Conservation (phyloP, 2,329 filamentous ascomycete species). For the Ascochyta pisi region DNA sequence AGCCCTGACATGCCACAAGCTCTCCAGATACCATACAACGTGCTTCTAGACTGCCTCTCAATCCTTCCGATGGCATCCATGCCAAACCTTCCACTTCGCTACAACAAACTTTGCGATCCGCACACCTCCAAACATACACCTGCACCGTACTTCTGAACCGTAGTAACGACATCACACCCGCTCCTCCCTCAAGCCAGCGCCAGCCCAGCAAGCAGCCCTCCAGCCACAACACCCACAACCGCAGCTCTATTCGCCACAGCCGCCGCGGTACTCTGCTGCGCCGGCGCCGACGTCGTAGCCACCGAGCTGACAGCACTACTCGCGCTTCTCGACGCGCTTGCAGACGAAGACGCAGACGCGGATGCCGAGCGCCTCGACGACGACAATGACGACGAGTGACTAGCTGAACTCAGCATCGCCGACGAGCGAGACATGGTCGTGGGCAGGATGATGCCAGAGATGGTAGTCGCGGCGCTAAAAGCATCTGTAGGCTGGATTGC, state of each 20-base stretch:
- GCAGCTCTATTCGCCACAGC: conserved; percentile 24
- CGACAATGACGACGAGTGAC: conserved; percentile 5
- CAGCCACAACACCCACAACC: conserved; percentile 27
- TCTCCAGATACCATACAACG: too few species aligned
- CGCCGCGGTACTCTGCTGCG: conserved; percentile 26
- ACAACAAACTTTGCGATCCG: neutral
- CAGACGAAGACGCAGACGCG: conserved; percentile 9
- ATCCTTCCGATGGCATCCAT: too few species aligned
- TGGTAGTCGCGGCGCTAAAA: conserved; percentile 17
- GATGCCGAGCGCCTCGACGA: conserved; percentile 3
- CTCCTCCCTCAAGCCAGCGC: conserved; percentile 16
- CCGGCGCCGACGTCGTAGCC: conserved; percentile 15
- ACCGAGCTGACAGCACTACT: conserved; percentile 11
- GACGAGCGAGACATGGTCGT: conserved; percentile 8
- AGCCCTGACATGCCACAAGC: too few species aligned
- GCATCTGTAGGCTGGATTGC: conserved; percentile 11
- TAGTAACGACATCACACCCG: neutral
- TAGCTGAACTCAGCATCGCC: neutral
- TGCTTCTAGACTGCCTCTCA: too few species aligned
- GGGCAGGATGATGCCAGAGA: conserved; percentile 5
- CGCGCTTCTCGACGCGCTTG: conserved; percentile 11
- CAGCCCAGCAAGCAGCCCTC: conserved; percentile 32
- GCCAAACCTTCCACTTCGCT: too few species aligned
- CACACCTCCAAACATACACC: neutral
- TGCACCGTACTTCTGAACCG: neutral